These are phyloP conservation scores for Chlamydomonas sp. DNA, from an alignment of 139 green algal species.

Conservation along the genomic window DNA sequence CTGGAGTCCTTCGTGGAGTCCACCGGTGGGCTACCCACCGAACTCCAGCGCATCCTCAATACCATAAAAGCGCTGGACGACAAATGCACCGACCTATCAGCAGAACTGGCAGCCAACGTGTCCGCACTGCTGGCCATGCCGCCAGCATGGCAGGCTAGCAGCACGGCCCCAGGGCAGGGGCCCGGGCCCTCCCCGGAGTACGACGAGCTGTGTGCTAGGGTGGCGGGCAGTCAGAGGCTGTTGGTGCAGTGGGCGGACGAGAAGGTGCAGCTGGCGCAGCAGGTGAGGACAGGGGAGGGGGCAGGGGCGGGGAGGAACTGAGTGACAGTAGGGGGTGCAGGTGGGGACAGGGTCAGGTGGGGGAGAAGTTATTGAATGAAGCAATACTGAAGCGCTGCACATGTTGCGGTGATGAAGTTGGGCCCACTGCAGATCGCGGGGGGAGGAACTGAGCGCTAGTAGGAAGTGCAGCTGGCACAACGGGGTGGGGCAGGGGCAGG, in stretches of 20 bases:
- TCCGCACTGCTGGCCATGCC: constrained; percentile 42
- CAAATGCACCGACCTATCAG: constrained; percentile 54
- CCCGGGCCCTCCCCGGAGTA: constrained; percentile 25
- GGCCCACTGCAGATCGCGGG: too few species aligned
- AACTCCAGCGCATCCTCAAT: constrained; percentile 78
- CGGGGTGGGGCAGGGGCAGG: too few species aligned
- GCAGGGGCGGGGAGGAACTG: too few species aligned
- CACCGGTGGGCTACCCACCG: constrained; percentile 65
- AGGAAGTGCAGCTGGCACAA: too few species aligned
- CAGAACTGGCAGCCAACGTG: constrained; percentile 49
- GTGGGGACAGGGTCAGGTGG: too few species aligned
- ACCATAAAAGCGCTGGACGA: constrained; percentile 84
- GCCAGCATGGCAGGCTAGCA: constrained; percentile 12
- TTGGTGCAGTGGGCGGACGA: constrained; percentile 86
- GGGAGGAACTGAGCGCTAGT: too few species aligned
- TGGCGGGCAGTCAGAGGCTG: constrained; percentile 59
- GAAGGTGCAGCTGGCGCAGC: constrained; percentile 72
- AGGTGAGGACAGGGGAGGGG: constrained; percentile 1
- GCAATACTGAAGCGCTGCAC: too few species aligned
- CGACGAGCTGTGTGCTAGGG: background rate
- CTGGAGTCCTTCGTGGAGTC: constrained; percentile 82
- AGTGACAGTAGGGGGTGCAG: too few species aligned
- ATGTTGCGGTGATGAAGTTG: too few species aligned
- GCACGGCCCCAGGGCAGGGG: background rate
- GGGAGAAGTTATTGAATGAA: too few species aligned